Percentiles rank a stretch among this genome's conserved stretches.
Conservation (phyloP, 2,329 filamentous ascomycete species). For the Orbilia quercus region DNA sequence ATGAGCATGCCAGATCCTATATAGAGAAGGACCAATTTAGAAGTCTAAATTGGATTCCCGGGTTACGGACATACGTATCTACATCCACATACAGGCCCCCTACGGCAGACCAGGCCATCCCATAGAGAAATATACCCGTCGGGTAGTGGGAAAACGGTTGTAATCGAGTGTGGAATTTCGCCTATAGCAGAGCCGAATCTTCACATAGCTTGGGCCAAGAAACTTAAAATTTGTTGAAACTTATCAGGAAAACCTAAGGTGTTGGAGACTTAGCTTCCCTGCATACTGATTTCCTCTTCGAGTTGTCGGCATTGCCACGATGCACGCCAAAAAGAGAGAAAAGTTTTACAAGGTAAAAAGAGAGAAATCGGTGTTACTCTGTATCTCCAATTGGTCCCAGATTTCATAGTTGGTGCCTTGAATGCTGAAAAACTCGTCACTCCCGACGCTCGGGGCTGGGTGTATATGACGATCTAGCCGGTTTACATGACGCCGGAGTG, state of each 20-base stretch:
- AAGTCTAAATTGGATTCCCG: not conserved
- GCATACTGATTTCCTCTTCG: constrained; percentile 31
- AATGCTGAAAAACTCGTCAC: too few relatives aligned
- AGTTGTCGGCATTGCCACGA: constrained; percentile 28
- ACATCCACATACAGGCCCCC: constrained; percentile 18
- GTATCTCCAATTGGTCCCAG: not conserved
- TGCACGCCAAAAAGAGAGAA: constrained; percentile 43
- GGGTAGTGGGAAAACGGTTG: constrained; percentile 23
- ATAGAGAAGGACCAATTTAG: constrained; percentile 12
- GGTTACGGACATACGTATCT: not conserved
- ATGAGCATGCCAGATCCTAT: constrained; percentile 19
- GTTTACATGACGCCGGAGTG: too few relatives aligned
- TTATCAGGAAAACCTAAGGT: constrained; percentile 3
- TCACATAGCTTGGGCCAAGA: constrained; percentile 25
- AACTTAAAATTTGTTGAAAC: constrained; percentile 38
- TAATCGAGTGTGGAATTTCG: constrained; percentile 26
- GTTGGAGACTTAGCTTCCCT: constrained; percentile 33
- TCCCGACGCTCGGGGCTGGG: too few relatives aligned
- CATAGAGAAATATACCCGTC: constrained; percentile 18
- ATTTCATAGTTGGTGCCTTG: not conserved
- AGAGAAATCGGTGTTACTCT: constrained; percentile 14
- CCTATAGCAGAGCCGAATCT: constrained; percentile 11
- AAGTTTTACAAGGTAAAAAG: constrained; percentile 1
- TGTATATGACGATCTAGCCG: too few relatives aligned
- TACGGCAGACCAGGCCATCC: constrained; percentile 19